These are phyloP conservation scores for Boletus sp. DNA, from an alignment of 768 basidiomycete genomes.

Conservation along the genomic window DNA sequence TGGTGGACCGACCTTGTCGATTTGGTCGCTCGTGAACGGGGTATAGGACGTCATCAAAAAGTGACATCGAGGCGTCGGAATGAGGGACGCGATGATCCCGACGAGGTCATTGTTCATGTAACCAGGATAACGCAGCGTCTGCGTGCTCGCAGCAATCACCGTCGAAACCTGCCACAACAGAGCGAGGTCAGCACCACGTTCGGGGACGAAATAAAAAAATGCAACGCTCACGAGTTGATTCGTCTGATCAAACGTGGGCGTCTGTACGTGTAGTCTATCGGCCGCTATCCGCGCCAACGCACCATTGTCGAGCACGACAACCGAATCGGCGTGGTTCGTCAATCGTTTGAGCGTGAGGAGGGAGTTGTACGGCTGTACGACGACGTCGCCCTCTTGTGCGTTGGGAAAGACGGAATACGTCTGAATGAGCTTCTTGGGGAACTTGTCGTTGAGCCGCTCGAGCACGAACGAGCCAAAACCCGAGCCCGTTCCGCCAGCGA, in stretches of 20 bases:
- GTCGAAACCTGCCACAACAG: conserved; percentile 72
- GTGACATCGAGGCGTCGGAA: conserved; percentile 96
- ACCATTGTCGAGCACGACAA: conserved; percentile 96
- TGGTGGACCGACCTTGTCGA: conserved; percentile 77
- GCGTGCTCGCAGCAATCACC: conserved; percentile 96
- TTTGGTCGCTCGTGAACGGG: conserved; percentile 95
- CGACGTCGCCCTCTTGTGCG: conserved; percentile 89
- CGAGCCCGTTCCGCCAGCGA: conserved; percentile 97
- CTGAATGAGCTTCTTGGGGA: conserved; percentile 98
- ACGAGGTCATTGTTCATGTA: conserved; percentile 99
- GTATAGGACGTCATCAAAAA: conserved; percentile 99
- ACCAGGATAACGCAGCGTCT: conserved; percentile 94
- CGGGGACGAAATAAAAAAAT: neutral
- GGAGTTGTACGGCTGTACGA: conserved; percentile 98
- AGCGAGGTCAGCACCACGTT: neutral
- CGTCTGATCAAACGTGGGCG: conserved; percentile 86
- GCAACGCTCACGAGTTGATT: conserved; percentile 71
- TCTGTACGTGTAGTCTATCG: conserved; percentile 86
- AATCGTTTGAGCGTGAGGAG: conserved; percentile 89
- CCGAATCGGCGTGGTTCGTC: conserved; percentile 94
- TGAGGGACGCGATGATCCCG: conserved; percentile 93
- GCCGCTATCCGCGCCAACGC: conserved; percentile 91
- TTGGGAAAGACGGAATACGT: conserved; percentile 99
- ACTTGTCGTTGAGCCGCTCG: conserved; percentile 94
- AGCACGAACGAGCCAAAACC: conserved; percentile 98